Evolutionary conservation across 1,284 basidiomycete genomes (phyloP), one percentile per base, ranked within the genome.

Genomic region (Cerioporus squamosus): DNA sequence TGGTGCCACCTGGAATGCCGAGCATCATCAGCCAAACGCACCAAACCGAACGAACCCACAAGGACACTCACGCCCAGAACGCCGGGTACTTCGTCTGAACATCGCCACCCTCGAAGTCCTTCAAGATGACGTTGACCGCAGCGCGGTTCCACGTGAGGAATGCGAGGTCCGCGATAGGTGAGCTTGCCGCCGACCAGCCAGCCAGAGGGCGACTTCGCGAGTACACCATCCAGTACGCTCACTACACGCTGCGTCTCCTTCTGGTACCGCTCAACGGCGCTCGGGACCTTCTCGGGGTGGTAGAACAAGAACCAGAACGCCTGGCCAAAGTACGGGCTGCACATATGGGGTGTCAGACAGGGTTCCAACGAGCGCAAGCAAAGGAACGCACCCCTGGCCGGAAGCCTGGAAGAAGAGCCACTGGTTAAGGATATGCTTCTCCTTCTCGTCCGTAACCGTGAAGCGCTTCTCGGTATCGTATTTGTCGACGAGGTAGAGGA

Each of bases 381-480:
- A 31, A 26, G 26, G 26, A n/a, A 51, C 67, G 38, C 22, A 67
- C 67, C 70, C 70, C 54, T 73, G 72, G 5, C 72, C 72, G 24
- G 70, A 70, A 2, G 70, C 61, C 54, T 70, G 69, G 66, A 72
- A 73, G 64, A 70, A 69, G 44, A 73, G 62, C 71, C 71, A 72
- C 57, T 71, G 70, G n/a, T 68, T 47, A 45, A 67, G 56, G 20
- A 64, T 52, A 43, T 61, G 57, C 39, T 64, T 66, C 10, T 67
- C 67, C 40, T 70, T 62, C 18, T 59, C 57, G 14, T 58, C 61
- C 9, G 66, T 55, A 12, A 69, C 69, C 23, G 66, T 63, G 46
- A 75, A 58, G 59, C 65, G 71, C 59, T 70, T 60, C 55, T 74
- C 70, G n/a, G 57, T 65, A 61, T 77, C 75, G 65, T 76, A 75